A percentile compares a stretch with the other conserved stretches of the same genome.
These are phyloP conservation scores for Calophaca sinica DNA, from an alignment of 306 rosid genomes.

Conservation along the genomic window DNA sequence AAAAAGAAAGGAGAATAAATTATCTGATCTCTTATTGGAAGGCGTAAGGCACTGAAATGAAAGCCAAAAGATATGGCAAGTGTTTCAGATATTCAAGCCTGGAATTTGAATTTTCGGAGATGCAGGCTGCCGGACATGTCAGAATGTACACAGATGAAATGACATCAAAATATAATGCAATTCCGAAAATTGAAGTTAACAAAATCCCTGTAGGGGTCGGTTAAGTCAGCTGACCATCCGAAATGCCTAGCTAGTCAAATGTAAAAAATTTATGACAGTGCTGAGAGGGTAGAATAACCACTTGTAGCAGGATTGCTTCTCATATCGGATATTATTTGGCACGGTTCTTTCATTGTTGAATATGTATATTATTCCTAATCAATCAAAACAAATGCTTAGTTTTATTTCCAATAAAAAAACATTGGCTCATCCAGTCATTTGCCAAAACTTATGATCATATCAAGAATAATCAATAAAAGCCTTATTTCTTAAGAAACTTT, in stretches of 20 bases:
- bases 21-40: constrained; percentile 16
- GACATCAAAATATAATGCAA: constrained; percentile 1
- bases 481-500: constrained; percentile 13
- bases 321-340: background rate
- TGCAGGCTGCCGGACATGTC: background rate
- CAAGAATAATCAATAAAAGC: constrained; percentile 18
- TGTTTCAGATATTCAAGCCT: constrained; percentile 11
- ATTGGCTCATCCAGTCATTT: background rate
- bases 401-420: constrained; percentile 23
- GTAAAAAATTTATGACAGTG: constrained; percentile 13
- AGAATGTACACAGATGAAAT: constrained; percentile 7
- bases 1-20: constrained; percentile 16
- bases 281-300: constrained; percentile 4
- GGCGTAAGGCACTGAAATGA: constrained; percentile 33
- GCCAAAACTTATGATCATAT: constrained; percentile 33
- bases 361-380: constrained; percentile 12
- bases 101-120: constrained; percentile 22
- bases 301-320: constrained; percentile 28
- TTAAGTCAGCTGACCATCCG: background rate
- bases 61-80: background rate
- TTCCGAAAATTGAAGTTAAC: background rate
- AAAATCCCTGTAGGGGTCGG: background rate
- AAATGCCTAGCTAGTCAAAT: background rate
- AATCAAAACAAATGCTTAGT: constrained; percentile 25
- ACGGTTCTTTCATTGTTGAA: constrained; percentile 4